A percentile compares a stretch with the other conserved stretches of the same genome.
Evolutionary conservation across 768 basidiomycete species (phyloP).

Genomic region (Terana coerulea): DNA sequence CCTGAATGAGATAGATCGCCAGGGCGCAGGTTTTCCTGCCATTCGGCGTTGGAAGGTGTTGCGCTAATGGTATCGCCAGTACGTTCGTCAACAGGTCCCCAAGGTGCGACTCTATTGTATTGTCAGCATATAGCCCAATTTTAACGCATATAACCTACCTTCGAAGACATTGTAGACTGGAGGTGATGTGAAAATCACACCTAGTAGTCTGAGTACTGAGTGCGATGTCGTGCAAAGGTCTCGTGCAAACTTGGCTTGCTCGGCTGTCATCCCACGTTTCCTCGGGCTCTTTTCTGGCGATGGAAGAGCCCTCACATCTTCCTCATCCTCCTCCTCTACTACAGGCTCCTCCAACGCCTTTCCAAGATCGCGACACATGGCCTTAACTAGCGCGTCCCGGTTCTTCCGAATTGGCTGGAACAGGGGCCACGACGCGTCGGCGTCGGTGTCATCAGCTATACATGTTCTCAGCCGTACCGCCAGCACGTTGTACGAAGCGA

Average conservation of each 20-base stretch:
- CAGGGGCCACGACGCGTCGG: constrained; percentile 63
- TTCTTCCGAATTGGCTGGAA: constrained; percentile 67
- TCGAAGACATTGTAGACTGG: constrained; percentile 58
- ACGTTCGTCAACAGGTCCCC: constrained; percentile 56
- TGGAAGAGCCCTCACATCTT: constrained; percentile 37
- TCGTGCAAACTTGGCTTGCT: constrained; percentile 74
- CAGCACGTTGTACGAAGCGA: constrained; percentile 72
- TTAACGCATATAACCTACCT: constrained; percentile 37
- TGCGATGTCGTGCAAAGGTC: constrained; percentile 76
- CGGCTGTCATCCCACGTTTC: constrained; percentile 69
- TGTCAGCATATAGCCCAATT: constrained; percentile 4
- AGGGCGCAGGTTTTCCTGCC: constrained; percentile 83
- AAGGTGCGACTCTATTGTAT: constrained; percentile 51
- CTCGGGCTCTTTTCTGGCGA: constrained; percentile 69
- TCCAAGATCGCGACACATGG: constrained; percentile 65
- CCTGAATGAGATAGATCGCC: constrained; percentile 70
- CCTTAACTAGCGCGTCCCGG: constrained; percentile 45
- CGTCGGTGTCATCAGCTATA: constrained; percentile 40
- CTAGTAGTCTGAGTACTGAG: constrained; percentile 63
- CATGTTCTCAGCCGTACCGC: constrained; percentile 56
- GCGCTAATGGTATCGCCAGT: constrained; percentile 68
- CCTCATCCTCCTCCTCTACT: constrained; percentile 5
- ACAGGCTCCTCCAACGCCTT: constrained; percentile 61
- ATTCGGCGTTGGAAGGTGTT: constrained; percentile 73
- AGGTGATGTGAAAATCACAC: constrained; percentile 55